Conservation (phyloP, 2,329 filamentous ascomycete species). For the Pseudogymnoascus sp. region DNA sequence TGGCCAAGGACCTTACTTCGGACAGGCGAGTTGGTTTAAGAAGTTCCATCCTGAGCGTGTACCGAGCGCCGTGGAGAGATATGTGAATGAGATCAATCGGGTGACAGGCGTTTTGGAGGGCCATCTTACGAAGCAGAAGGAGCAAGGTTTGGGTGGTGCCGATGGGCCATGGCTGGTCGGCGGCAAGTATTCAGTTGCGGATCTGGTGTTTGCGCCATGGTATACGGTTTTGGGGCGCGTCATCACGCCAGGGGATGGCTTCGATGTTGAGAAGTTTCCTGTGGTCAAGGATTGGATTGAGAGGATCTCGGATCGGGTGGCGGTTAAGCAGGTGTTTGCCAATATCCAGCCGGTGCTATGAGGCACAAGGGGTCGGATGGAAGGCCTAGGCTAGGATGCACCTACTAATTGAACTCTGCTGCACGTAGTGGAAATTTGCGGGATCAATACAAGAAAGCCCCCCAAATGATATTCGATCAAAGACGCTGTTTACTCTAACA, state of each 20-base stretch:
- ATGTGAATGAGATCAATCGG: slow-evolving; percentile 37
- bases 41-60: slow-evolving; percentile 34
- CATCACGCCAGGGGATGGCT: not conserved
- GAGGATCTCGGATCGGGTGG: not conserved
- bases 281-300: not conserved
- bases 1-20: slow-evolving; percentile 38
- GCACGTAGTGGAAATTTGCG: no score
- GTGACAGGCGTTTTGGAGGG: slow-evolving; percentile 38
- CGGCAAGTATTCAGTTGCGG: slow-evolving; percentile 34
- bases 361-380: not conserved
- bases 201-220: slow-evolving; percentile 30
- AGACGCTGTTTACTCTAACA: no score
- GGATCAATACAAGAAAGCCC: no score
- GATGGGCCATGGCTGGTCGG: slow-evolving; percentile 33
- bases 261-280: not conserved
- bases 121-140: slow-evolving; percentile 23
- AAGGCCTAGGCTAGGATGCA: not conserved
- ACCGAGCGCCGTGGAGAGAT: slow-evolving; percentile 36
- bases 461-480: no score
- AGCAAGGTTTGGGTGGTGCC: slow-evolving; percentile 10
- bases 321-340: slow-evolving; percentile 1
- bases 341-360: not conserved
- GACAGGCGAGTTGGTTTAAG: slow-evolving; percentile 33
- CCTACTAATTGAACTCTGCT: not conserved
- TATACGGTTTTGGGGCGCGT: not conserved